Conservation (phyloP, 345 rosid species). For the Syzygium aromaticum region DNA sequence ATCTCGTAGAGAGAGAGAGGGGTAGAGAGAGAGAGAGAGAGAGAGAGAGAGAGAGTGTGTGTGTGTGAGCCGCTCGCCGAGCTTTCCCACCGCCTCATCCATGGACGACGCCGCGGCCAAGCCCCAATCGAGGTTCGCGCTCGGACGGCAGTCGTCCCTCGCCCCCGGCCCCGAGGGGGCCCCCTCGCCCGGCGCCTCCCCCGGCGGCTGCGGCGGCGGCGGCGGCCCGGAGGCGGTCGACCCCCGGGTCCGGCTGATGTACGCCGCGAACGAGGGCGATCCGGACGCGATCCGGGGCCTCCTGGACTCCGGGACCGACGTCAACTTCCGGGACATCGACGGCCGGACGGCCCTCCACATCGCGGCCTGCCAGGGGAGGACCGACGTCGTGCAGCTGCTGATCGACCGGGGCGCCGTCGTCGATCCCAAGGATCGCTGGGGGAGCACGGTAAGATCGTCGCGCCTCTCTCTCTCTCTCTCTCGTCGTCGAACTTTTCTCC, state of each 20-base stretch:
- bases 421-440: constrained; percentile 83
- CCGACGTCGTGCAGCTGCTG: constrained; percentile 58
- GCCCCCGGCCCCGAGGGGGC: constrained; percentile 31
- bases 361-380: constrained; percentile 67
- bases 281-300: constrained; percentile 52
- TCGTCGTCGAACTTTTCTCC: no score
- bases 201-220: not conserved
- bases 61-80: not conserved
- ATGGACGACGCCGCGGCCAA: not conserved
- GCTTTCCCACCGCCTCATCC: not conserved
- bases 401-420: constrained; percentile 48
- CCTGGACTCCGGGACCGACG: constrained; percentile 52
- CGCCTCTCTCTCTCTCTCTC: not conserved
- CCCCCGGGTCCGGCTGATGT: constrained; percentile 62
- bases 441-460: constrained; percentile 69
- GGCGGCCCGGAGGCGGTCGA: constrained; percentile 19
- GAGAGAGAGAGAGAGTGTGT: not conserved
- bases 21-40: not conserved
- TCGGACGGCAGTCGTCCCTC: constrained; percentile 54
- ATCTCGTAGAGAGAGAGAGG: not conserved
- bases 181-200: not conserved
- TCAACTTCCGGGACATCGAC: constrained; percentile 59
- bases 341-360: constrained; percentile 74
- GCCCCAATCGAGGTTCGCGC: constrained; percentile 23
- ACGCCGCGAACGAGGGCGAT: constrained; percentile 70